Conservation (phyloP, 805 yeast genomes). For the Babjeviella inositovora region DNA sequence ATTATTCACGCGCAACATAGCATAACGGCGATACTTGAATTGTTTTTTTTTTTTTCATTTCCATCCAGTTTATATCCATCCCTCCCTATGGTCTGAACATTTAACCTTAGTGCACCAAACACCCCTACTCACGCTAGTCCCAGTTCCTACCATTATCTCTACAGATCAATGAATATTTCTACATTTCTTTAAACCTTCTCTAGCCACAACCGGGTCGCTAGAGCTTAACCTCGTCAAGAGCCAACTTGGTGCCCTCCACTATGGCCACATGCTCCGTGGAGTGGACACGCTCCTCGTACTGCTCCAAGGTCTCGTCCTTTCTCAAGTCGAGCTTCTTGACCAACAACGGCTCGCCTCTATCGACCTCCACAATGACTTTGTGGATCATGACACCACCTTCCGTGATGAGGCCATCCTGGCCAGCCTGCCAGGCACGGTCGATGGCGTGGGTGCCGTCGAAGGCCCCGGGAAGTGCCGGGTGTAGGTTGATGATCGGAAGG, state of each 20-base stretch:
- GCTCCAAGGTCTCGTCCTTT: constrained; percentile 63
- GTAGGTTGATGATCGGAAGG: constrained; percentile 79
- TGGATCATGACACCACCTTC: constrained; percentile 95
- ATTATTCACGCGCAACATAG: too few relatives aligned
- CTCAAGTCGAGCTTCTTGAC: constrained; percentile 62
- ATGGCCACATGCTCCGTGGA: constrained; percentile 77
- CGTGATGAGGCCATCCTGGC: constrained; percentile 63
- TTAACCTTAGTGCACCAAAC: too few relatives aligned
- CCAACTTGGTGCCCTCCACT: constrained; percentile 74
- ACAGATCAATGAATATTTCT: too few relatives aligned
- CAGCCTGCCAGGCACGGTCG: constrained; percentile 91
- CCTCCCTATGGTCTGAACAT: too few relatives aligned
- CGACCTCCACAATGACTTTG: constrained; percentile 91
- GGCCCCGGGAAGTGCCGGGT: constrained; percentile 94
- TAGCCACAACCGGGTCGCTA: too few relatives aligned
- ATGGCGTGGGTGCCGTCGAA: constrained; percentile 97
- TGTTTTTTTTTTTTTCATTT: too few relatives aligned
- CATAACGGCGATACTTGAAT: too few relatives aligned
- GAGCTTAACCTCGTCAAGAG: too few relatives aligned
- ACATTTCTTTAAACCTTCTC: too few relatives aligned
- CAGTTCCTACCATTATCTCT: too few relatives aligned
- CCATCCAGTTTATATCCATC: too few relatives aligned
- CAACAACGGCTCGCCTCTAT: constrained; percentile 78
- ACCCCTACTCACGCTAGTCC: too few relatives aligned
- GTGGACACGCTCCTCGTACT: constrained; percentile 75